These are phyloP conservation scores for Blastocystis hominis DNA, from an alignment of 352 stramenopile genomes.

Conservation along the genomic window DNA sequence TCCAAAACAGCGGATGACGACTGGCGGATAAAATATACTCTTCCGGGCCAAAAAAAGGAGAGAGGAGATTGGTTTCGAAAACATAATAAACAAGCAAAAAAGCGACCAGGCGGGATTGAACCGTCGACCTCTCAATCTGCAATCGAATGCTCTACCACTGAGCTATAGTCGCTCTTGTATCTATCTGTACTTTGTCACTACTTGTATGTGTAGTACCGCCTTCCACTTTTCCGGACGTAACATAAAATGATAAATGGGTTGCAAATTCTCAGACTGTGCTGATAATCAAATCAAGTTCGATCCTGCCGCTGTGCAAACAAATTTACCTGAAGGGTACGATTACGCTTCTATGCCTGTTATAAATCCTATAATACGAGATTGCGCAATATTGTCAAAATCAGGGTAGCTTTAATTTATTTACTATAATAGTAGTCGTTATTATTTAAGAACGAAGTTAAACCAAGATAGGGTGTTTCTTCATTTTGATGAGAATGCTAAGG, in stretches of 20 bases:
- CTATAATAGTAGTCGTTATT: background rate
- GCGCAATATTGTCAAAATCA: background rate
- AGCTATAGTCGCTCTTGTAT: slow-evolving; percentile 7
- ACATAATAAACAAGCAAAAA: slow-evolving; percentile 9
- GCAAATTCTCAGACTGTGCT: background rate
- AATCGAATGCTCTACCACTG: slow-evolving; percentile 58
- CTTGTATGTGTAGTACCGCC: background rate
- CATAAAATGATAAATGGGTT: background rate
- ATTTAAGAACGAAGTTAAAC: background rate
- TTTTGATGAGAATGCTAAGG: background rate
- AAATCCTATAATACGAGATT: background rate
- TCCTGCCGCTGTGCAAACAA: background rate
- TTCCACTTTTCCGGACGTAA: background rate
- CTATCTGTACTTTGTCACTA: background rate
- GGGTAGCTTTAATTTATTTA: background rate
- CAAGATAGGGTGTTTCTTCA: background rate
- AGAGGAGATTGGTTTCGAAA: background rate
- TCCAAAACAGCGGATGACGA: background rate
- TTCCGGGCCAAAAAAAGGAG: background rate
- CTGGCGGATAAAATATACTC: background rate
- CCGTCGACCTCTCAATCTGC: slow-evolving; percentile 57
- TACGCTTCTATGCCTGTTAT: background rate
- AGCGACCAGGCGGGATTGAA: slow-evolving; percentile 55
- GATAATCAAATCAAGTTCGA: background rate
- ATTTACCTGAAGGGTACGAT: background rate